phyloP scores from a whole-genome alignment of 2,329 filamentous ascomycete species.

The Biscogniauxia mediterranea region DNA sequence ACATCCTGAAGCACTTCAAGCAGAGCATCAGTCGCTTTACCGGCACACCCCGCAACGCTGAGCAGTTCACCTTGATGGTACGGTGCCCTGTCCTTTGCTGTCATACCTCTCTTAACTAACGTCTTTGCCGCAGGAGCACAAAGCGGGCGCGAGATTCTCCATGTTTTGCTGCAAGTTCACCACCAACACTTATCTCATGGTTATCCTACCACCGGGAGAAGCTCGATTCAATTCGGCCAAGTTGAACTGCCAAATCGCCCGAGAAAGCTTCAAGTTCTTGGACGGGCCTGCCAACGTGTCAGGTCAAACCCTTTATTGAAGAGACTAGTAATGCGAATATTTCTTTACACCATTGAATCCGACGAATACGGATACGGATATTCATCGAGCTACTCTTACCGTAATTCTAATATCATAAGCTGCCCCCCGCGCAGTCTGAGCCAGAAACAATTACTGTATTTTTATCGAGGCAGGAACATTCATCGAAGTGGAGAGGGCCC shows the following conservation, averaged over 20 bases:
- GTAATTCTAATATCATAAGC: background rate
- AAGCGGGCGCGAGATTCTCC: constrained; percentile 75
- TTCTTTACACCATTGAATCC: background rate
- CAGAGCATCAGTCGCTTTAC: constrained; percentile 76
- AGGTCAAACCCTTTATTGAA: constrained; percentile 13
- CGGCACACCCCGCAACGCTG: constrained; percentile 74
- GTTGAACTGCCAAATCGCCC: constrained; percentile 84
- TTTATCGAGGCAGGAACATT: background rate
- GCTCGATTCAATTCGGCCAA: constrained; percentile 87
- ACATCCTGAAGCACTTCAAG: constrained; percentile 98
- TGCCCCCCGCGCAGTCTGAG: background rate
- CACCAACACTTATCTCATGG: constrained; percentile 95
- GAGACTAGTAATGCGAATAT: background rate
- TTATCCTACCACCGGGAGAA: constrained; percentile 87
- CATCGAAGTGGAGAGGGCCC: too few relatives aligned
- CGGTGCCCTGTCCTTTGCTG: background rate
- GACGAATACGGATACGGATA: background rate
- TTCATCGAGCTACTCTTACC: background rate
- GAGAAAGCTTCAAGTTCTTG: constrained; percentile 73
- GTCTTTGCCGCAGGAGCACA: constrained; percentile 56
- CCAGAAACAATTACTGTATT: background rate
- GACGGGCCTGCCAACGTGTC: constrained; percentile 47
- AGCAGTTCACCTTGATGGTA: constrained; percentile 73
- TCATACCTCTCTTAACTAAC: background rate
- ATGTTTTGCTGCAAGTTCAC: constrained; percentile 95